phyloP scores from a whole-genome alignment of 2,329 filamentous ascomycete genomes.

The Diplocarpon mali region DNA sequence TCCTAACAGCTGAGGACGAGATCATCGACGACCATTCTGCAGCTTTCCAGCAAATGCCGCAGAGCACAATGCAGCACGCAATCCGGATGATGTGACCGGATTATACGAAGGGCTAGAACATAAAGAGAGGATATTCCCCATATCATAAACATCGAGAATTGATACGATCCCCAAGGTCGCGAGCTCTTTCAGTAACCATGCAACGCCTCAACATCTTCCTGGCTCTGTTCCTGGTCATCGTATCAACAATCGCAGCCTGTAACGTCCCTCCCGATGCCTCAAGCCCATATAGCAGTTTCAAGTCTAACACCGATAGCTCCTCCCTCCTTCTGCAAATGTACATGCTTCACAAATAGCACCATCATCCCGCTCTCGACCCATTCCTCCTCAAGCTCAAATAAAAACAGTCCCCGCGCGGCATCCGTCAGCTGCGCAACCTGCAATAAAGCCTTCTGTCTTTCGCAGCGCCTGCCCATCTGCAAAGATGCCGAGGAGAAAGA shows the following conservation, averaged over 20 bases:
- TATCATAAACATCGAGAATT: no score
- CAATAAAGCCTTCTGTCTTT: conserved; percentile 54
- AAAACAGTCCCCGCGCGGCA: conserved; percentile 25
- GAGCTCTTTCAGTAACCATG: conserved; percentile 9
- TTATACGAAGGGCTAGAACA: no score
- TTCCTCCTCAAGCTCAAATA: conserved; percentile 17
- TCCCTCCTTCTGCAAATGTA: conserved; percentile 59
- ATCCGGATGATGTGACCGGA: no score
- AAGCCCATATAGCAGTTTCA: neutral
- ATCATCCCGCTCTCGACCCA: conserved; percentile 45
- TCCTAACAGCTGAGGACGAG: conserved; percentile 2
- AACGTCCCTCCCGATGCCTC: conserved; percentile 6
- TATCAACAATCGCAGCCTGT: conserved; percentile 22
- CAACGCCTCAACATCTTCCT: conserved; percentile 15
- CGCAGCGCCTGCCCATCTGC: conserved; percentile 50
- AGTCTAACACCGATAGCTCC: conserved; percentile 35
- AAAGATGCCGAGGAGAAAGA: conserved; percentile 50
- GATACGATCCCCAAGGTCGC: neutral
- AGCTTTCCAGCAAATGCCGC: neutral
- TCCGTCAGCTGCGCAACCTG: conserved; percentile 46
- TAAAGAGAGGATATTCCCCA: neutral
- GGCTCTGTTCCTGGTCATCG: conserved; percentile 18
- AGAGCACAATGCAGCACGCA: neutral
- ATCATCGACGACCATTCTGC: neutral
- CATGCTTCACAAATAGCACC: conserved; percentile 58